These are phyloP conservation scores for Aegilops bicornis DNA, from an alignment of 176 grass and related monocot species.

Conservation along the genomic window DNA sequence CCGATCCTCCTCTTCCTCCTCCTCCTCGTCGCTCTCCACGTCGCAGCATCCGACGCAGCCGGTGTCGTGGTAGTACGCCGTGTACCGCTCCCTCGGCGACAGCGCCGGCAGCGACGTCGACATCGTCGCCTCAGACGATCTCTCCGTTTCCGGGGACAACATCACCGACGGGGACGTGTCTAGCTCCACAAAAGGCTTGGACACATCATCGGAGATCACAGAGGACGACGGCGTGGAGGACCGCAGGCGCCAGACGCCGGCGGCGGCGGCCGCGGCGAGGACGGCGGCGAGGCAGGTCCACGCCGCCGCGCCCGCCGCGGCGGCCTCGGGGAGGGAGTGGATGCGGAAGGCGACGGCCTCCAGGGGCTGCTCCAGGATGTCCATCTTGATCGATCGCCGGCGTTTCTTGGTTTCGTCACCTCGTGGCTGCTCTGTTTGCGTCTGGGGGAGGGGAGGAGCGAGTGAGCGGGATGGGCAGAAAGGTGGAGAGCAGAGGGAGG, in stretches of 20 bases:
- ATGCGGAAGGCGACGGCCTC: constrained; percentile 62
- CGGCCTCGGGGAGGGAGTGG: constrained; percentile 41
- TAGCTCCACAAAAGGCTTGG: not conserved
- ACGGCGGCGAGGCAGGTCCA: constrained; percentile 59
- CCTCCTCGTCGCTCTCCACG: not conserved
- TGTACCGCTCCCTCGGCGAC: constrained; percentile 59
- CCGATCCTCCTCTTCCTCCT: not conserved
- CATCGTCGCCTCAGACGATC: not conserved
- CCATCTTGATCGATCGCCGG: constrained; percentile 42
- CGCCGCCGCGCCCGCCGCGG: constrained; percentile 27
- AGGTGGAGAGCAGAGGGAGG: not conserved
- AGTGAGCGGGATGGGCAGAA: not conserved
- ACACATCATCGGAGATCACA: not conserved
- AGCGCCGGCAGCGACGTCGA: not conserved
- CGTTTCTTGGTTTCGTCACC: not conserved
- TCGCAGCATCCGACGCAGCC: constrained; percentile 38
- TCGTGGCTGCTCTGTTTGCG: not conserved
- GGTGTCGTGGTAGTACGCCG: constrained; percentile 43
- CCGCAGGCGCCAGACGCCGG: constrained; percentile 70
- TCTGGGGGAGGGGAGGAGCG: not conserved
- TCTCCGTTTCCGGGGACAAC: not conserved
- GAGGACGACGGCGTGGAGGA: not conserved
- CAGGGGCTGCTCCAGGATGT: constrained; percentile 56
- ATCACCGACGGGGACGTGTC: not conserved
- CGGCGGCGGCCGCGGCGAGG: constrained; percentile 50